Conservation (phyloP, 2,329 filamentous ascomycete species). For the Clonostachys byssicola region DNA sequence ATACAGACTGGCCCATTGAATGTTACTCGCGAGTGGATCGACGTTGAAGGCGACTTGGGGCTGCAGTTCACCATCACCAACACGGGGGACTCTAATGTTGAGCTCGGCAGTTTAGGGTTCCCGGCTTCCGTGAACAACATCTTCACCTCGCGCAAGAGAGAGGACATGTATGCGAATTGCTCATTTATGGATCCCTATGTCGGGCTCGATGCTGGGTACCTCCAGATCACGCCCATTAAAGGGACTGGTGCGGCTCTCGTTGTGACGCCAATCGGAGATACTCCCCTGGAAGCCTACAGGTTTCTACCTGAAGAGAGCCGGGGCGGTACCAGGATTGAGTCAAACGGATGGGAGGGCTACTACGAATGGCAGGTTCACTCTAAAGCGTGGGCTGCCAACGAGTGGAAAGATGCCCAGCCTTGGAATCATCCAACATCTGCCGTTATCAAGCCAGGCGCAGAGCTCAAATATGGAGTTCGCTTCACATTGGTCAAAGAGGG, state of each 20-base stretch:
- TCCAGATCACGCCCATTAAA: conserved; percentile 45
- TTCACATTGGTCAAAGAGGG: conserved; percentile 40
- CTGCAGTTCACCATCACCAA: conserved; percentile 48
- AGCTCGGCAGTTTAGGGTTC: conserved; percentile 53
- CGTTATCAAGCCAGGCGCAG: conserved; percentile 35
- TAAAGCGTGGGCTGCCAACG: conserved; percentile 48
- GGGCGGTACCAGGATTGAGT: conserved; percentile 35
- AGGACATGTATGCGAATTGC: conserved; percentile 43
- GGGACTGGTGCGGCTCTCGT: conserved; percentile 49
- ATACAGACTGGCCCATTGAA: conserved; percentile 32
- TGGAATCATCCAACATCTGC: conserved; percentile 52
- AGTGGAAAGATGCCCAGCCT: conserved; percentile 44
- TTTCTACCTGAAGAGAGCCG: conserved; percentile 40
- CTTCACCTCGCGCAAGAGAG: conserved; percentile 44
- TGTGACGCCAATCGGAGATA: conserved; percentile 44
- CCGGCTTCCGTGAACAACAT: conserved; percentile 60
- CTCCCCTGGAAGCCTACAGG: conserved; percentile 50
- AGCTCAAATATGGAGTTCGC: conserved; percentile 41
- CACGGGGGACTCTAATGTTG: conserved; percentile 27
- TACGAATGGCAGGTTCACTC: conserved; percentile 57
- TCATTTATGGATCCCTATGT: conserved; percentile 56
- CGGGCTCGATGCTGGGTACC: conserved; percentile 53
- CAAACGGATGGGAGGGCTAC: conserved; percentile 54
- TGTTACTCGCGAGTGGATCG: conserved; percentile 47
- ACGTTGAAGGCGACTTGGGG: conserved; percentile 40